Evolutionary conservation across 73 alveolate genomes (phyloP).

Genomic region (Paramecium primaurelia): DNA sequence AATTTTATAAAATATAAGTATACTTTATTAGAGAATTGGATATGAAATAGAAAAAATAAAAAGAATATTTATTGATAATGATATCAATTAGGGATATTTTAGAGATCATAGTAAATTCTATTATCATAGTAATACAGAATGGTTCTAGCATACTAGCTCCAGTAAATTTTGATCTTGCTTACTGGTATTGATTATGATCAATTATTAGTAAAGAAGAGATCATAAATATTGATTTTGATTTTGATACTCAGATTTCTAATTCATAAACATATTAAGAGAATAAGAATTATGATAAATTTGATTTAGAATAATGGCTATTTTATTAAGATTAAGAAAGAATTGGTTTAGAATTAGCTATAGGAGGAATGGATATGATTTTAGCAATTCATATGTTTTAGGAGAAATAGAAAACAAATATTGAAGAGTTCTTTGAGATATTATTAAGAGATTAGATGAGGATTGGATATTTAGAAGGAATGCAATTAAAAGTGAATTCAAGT

Average conservation of each 20-base stretch:
- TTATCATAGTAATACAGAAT: constrained; percentile 62
- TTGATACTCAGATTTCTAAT: not conserved
- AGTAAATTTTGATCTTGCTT: constrained; percentile 77
- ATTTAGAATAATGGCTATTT: not conserved
- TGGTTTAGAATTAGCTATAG: not conserved
- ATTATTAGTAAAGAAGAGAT: not conserved
- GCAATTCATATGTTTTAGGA: not conserved
- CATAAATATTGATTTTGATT: not conserved
- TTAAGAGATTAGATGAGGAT: constrained; percentile 14
- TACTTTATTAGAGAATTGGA: constrained; percentile 64
- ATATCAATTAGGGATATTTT: constrained; percentile 78
- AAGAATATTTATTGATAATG: constrained; percentile 68
- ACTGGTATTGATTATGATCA: not conserved
- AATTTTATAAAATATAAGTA: not conserved
- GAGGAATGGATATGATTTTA: not conserved
- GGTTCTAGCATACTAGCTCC: constrained; percentile 66
- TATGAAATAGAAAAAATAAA: constrained; percentile 70
- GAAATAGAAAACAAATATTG: not conserved
- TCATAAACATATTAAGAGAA: not conserved
- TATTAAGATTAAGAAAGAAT: not conserved
- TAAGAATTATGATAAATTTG: constrained; percentile 8
- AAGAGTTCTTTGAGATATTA: not conserved
- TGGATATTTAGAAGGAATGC: not conserved
- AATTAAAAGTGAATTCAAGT: not conserved
- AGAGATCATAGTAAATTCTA: constrained; percentile 74